These are phyloP conservation scores for Diophrys appendiculata DNA, from an alignment of 73 alveolate genomes.

Conservation along the genomic window DNA sequence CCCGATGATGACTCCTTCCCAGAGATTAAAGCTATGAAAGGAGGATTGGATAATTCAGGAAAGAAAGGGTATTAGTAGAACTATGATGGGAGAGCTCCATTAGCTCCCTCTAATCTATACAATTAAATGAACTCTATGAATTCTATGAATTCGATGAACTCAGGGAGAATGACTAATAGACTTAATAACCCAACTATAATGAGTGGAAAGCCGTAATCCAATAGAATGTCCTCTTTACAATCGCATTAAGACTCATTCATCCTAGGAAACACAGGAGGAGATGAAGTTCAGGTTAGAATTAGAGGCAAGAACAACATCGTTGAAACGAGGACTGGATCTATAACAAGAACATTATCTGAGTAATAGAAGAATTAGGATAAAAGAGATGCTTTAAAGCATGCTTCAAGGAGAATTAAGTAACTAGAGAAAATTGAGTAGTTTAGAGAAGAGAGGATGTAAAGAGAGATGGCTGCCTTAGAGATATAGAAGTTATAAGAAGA, in stretches of 20 bases:
- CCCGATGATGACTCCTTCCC: not conserved
- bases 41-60: too few relatives aligned
- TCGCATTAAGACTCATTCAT: too few relatives aligned
- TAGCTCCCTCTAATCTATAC: not conserved
- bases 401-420: slow-evolving; percentile 1
- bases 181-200: too few relatives aligned
- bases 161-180: too few relatives aligned
- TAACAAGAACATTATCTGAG: slow-evolving; percentile 8
- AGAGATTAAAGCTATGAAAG: not conserved
- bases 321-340: slow-evolving; percentile 3
- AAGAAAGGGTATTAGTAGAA: too few relatives aligned
- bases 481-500: slow-evolving; percentile 6
- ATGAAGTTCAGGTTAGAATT: slow-evolving; percentile 9
- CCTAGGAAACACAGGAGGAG: too few relatives aligned
- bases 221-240: too few relatives aligned
- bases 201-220: too few relatives aligned
- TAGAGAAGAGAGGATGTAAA: slow-evolving; percentile 18
- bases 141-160: too few relatives aligned
- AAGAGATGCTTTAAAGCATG: not conserved
- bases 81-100: not conserved
- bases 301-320: slow-evolving; percentile 18
- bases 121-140: too few relatives aligned
- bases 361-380: not conserved
- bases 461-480: slow-evolving; percentile 22
- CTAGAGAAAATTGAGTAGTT: slow-evolving; percentile 26